Percentiles rank a stretch among this genome's conserved stretches.
phyloP scores from a whole-genome alignment of 768 basidiomycete species.

The Suillus subluteus region DNA sequence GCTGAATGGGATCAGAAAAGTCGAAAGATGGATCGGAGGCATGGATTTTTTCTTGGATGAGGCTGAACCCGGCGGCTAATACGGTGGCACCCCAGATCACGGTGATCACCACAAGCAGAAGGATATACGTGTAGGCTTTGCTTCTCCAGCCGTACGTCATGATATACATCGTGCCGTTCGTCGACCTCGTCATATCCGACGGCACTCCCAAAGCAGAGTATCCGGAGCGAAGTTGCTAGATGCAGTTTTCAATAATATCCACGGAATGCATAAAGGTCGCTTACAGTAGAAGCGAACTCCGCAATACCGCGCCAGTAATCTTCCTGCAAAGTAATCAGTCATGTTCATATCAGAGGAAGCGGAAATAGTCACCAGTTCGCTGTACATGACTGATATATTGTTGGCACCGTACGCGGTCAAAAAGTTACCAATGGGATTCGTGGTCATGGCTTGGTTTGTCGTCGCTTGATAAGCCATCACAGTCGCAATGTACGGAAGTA shows the following conservation, averaged over 20 bases:
- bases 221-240: slow-evolving; percentile 14
- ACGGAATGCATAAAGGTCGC: background rate
- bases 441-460: background rate
- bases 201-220: slow-evolving; percentile 9
- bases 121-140: slow-evolving; percentile 3
- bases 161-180: slow-evolving; percentile 11
- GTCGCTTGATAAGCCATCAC: slow-evolving; percentile 8
- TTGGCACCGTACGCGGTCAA: slow-evolving; percentile 2
- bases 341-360: background rate
- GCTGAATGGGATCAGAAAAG: slow-evolving; percentile 9
- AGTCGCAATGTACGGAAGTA: background rate
- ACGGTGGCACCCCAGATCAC: background rate
- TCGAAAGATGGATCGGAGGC: slow-evolving; percentile 8
- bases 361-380: background rate
- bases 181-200: slow-evolving; percentile 3
- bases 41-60: background rate
- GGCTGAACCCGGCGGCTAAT: slow-evolving; percentile 6
- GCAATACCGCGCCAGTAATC: slow-evolving; percentile 16
- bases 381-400: slow-evolving; percentile 1
- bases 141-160: slow-evolving; percentile 11
- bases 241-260: background rate
- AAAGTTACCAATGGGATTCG: slow-evolving; percentile 12
- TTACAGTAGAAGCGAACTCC: slow-evolving; percentile 15
- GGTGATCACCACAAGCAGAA: slow-evolving; percentile 6
- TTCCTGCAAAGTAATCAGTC: slow-evolving; percentile 7